Evolutionary conservation across 202 grass and related monocot genomes (phyloP).

Genomic region (Schoenoplectus tabernaemontani): DNA sequence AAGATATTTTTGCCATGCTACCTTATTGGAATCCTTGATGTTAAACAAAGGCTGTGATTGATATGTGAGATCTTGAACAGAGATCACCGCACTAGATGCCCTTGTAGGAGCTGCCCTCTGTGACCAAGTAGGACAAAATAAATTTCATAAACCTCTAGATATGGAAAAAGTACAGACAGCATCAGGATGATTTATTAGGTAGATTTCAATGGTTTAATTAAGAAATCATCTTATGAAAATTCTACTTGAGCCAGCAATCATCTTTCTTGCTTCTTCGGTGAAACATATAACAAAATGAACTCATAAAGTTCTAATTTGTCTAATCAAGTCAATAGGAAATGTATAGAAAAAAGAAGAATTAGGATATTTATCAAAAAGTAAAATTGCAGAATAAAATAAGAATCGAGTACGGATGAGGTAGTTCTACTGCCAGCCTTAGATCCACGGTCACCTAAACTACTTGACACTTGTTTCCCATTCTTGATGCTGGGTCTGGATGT

Average conservation of each 20-base stretch:
- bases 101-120: constrained; percentile 76
- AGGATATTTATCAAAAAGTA: neutral
- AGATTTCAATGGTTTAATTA: neutral
- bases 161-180: neutral
- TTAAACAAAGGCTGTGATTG: constrained; percentile 91
- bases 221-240: neutral
- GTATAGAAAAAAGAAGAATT: neutral
- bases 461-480: constrained; percentile 55
- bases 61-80: constrained; percentile 52
- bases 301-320: neutral
- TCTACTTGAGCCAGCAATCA: neutral
- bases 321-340: neutral
- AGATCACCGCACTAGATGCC: constrained; percentile 46
- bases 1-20: constrained; percentile 8
- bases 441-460: constrained; percentile 37
- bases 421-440: constrained; percentile 55
- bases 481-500: constrained; percentile 57
- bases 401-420: constrained; percentile 40
- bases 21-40: constrained; percentile 97
- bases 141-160: constrained; percentile 22
- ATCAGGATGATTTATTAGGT: neutral
- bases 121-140: constrained; percentile 18
- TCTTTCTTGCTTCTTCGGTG: neutral
- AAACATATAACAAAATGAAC: neutral
- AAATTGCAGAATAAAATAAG: constrained; percentile 1